Base-by-base conservation (phyloP, 169 alveolate species). In the Babesia sp. region DNA sequence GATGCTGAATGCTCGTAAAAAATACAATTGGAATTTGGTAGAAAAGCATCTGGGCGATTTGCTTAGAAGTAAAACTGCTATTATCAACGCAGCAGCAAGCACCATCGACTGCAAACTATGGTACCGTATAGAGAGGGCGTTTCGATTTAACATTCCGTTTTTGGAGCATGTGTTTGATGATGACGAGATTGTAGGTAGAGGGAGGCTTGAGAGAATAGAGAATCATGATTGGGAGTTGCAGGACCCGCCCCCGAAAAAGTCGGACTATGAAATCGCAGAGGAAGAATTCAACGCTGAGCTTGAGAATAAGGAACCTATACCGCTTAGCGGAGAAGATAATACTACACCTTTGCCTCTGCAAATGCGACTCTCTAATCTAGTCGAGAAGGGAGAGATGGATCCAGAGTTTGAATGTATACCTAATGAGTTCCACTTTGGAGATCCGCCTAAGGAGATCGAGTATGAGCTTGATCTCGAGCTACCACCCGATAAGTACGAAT, bases 141-240 rank as follows among this genome's bases (percentile, higher is more conserved):
- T 77, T 37, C 22, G 41, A 28, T 28, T 37, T 20, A 77, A 77
- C 50, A 41, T 9, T 0, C 55, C 42, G 42, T 64, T 7, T 42
- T 24, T 51, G 36, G 73, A 50, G 4, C 39, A 67, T 39, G 18
- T n/a, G 5, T 54, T 64, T 5, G 34, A 18, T 28, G 41, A 29
- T 14, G 55, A 77, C 16, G 82, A 68, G 20, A 66, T 77, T 14
- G 24, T 77, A 16, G 86, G 86, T 6, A 77, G 66, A 24, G 73
- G 73, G 1, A 1, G 2, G 18, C 11, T 57, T 11, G 81, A 12
- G 11, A 55, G 57, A 54, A 45, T 53, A 18, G 44, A 20, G 2
- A 77, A 77, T 46, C 75, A 51, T 16, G 86, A 77, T 56, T 77
- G 86, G 86, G 81, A 77, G 48, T 9, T 67, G 67, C 37, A 55